Base-by-base conservation (phyloP, 306 rosid genomes). In the Styphnolobium japonicum region DNA sequence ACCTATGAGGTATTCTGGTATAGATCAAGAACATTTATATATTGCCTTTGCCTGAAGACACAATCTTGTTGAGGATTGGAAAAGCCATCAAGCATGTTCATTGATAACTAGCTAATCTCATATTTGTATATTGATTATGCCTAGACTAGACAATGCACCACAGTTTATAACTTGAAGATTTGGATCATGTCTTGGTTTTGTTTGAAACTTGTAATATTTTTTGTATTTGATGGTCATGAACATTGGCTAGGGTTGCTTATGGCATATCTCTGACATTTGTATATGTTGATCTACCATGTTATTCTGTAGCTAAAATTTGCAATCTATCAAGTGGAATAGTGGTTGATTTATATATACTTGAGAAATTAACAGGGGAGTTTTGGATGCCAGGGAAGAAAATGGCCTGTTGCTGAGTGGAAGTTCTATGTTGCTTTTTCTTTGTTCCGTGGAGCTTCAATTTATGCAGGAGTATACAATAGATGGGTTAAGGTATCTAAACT, bases 331-430 rank as follows among this genome's bases (percentile, higher is more conserved):
- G 9, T 49, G 74, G 57, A 73, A 39, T 27, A 10, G 49, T 37
- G 6, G 29, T 69, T 77, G 40, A 71, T 60, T 46, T 39, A 45
- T 66, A 71, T 53, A 33, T 46, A 37, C 74, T 42, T 79, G 27
- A 72, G 42, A 76, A 36, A 81, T 81, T 80, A 67, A 69, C 57
- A 2, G 46, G 77, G 14, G 61, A 82, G 62, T 57, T 86, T 75
- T 85, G 40, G 67, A 67, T 73, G 71, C 71, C 94, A 95, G 99
- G 90, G 87, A 84, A 91, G 84, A 80, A 92, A 86, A 73, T 95
- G 99, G 99, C 99, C 98, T 71, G 80, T 23, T 83, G 85, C 96
- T 63, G 87, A 87, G 61, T 95, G 99, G 99, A 95, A 89, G 86
- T 95, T 95, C 86, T 95, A 95, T 80, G 34, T 91, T 66, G 90